Base-by-base conservation (phyloP, 345 rosid species). In the Carallia brachiata region DNA sequence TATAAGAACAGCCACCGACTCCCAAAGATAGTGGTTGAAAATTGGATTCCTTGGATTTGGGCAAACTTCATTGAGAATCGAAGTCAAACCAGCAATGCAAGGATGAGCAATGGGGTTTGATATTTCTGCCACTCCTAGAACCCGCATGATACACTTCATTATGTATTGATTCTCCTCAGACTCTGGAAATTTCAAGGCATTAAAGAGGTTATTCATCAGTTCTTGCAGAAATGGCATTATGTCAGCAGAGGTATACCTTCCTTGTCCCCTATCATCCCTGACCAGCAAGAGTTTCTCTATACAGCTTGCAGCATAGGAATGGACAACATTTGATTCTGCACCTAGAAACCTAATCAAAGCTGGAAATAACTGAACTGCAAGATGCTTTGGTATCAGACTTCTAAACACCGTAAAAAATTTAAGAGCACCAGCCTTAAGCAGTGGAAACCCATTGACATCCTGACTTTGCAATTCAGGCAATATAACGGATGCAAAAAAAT, bases 121-220 rank as follows among this genome's bases (percentile, higher is more conserved):
- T 80, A 92, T 86, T 37, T 90, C 97, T 30, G 97, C 96, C 66
- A 89, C 84, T 40, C 96, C 91, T 65, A 96, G 89, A 68, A 92
- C 90, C 37, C 99, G 88, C 97, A 92, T 89, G 73, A 96, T 89
- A 82, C 98, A 89, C 79, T 92, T 96, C 99, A 96, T 96, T 37
- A 90, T 69, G 70, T 92, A 96, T 7, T 92, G 99, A 75, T 96
- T 96, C 85, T 92, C 98, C 87, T 88, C 97, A 4, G 99, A 96
- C 70, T 96, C 99, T 1, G 86, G 78, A 82, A 87, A 85, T 78
- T 81, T 89, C 72, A 96, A 74, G 48, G 93, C 96, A 61, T 75
- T 84, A 67, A 96, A 92, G 48, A 96, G 91, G 74, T 92, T 89
- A 57, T 68, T 84, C 93, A 92, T 90, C 69, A 81, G 75, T 68